phyloP scores from a whole-genome alignment of 176 grass and related monocot species.

The Stipa capillata region DNA sequence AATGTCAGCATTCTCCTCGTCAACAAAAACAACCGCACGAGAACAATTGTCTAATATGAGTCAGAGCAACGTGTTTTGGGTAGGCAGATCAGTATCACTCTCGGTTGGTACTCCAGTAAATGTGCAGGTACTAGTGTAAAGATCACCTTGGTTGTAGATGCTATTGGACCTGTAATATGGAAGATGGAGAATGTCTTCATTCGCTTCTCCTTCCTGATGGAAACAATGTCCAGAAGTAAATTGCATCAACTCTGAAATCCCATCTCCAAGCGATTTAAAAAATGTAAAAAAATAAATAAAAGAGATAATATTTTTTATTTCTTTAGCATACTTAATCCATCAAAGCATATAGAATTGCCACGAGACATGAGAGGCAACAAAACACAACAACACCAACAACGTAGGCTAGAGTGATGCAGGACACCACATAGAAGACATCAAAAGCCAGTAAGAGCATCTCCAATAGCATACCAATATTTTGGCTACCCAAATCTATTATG shows the following conservation, averaged over 20 bases:
- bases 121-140: neutral
- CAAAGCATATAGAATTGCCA: conserved; percentile 46
- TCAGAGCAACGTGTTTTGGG: conserved; percentile 24
- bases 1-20: too few relatives aligned
- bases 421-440: conserved; percentile 46
- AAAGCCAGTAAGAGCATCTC: conserved; percentile 54
- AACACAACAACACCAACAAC: conserved; percentile 39
- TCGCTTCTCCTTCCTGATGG: too few relatives aligned
- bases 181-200: too few relatives aligned
- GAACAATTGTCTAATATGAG: too few relatives aligned
- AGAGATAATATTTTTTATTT: neutral
- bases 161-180: conserved; percentile 30
- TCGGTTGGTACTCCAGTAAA: conserved; percentile 31
- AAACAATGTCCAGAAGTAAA: too few relatives aligned
- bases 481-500: conserved; percentile 35
- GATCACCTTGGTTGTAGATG: conserved; percentile 6
- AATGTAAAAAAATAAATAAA: neutral
- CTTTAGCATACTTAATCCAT: conserved; percentile 34
- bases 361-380: conserved; percentile 49
- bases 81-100: conserved; percentile 29
- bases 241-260: neutral
- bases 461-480: too few relatives aligned
- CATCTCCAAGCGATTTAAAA: neutral
- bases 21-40: too few relatives aligned
- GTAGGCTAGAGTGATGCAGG: conserved; percentile 37